Evolutionary conservation across 202 grass and related monocot genomes (phyloP).

Genomic region (Digitaria exilis): DNA sequence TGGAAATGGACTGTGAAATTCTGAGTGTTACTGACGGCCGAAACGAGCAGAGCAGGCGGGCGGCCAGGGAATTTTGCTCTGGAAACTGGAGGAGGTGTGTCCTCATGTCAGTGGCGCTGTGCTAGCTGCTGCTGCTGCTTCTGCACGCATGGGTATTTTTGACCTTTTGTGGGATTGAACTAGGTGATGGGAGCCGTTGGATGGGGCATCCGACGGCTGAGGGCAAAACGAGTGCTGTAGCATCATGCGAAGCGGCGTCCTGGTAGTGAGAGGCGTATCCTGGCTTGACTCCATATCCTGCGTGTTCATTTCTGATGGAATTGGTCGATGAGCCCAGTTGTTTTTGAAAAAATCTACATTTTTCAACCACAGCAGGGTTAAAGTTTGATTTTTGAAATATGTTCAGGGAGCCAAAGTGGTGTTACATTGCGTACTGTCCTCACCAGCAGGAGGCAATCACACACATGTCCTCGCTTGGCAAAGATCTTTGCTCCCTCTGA

Average conservation of each 20-base stretch:
- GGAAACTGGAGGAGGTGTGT: neutral
- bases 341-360: neutral
- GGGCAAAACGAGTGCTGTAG: neutral
- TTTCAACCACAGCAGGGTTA: neutral
- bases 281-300: neutral
- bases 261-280: neutral
- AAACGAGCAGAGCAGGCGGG: neutral
- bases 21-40: constrained; percentile 45
- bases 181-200: neutral
- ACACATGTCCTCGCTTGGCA: neutral
- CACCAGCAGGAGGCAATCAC: neutral
- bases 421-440: neutral
- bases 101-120: neutral
- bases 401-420: neutral
- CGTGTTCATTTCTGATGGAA: neutral
- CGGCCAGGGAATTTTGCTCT: constrained; percentile 21
- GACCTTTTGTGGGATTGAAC: neutral
- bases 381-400: neutral
- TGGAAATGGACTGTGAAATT: constrained; percentile 53
- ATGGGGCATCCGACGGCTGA: neutral
- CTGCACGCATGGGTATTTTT: neutral
- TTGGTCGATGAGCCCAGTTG: neutral
- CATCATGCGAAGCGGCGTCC: neutral
- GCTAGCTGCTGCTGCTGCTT: constrained; percentile 22
- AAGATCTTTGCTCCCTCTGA: neutral